Evolutionary conservation across 176 grass and related monocot species (phyloP).

Genomic region (Metroxylon sagu): DNA sequence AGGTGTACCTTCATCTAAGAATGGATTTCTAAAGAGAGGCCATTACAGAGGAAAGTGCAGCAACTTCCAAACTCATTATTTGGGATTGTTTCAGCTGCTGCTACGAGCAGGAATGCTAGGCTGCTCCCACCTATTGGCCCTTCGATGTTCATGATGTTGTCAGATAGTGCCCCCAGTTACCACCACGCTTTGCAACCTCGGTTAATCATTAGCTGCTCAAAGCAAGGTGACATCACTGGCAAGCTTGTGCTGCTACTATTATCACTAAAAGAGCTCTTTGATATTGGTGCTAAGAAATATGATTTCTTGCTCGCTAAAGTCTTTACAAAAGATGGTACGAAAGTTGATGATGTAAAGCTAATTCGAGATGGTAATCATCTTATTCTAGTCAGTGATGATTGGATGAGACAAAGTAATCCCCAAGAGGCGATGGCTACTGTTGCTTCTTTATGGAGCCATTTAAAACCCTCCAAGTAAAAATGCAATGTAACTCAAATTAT

Average conservation of each 20-base stretch:
- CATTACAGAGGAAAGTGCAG: conserved; percentile 9
- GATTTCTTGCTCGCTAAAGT: conserved; percentile 38
- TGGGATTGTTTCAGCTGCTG: conserved; percentile 47
- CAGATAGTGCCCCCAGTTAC: background rate
- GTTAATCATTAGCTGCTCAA: conserved; percentile 63
- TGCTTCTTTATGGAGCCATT: conserved; percentile 93
- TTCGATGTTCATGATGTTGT: conserved; percentile 7
- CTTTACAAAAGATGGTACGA: conserved; percentile 49
- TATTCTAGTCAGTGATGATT: conserved; percentile 40
- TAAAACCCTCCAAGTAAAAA: conserved; percentile 40
- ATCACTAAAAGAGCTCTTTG: conserved; percentile 58
- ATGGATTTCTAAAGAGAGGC: background rate
- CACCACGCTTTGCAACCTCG: conserved; percentile 14
- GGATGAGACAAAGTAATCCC: background rate
- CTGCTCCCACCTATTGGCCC: conserved; percentile 7
- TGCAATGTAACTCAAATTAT: no score
- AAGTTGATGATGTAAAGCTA: conserved; percentile 69
- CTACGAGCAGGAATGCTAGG: conserved; percentile 8
- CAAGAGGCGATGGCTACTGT: conserved; percentile 42
- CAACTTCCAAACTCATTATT: conserved; percentile 91
- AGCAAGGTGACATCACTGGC: conserved; percentile 28
- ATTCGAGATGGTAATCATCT: conserved; percentile 82
- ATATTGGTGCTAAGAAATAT: conserved; percentile 54
- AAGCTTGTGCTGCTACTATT: conserved; percentile 64
- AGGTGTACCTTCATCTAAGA: background rate